Base-by-base conservation (phyloP, 805 yeast genomes). In the Saccharomycopsis fibuligera region DNA sequence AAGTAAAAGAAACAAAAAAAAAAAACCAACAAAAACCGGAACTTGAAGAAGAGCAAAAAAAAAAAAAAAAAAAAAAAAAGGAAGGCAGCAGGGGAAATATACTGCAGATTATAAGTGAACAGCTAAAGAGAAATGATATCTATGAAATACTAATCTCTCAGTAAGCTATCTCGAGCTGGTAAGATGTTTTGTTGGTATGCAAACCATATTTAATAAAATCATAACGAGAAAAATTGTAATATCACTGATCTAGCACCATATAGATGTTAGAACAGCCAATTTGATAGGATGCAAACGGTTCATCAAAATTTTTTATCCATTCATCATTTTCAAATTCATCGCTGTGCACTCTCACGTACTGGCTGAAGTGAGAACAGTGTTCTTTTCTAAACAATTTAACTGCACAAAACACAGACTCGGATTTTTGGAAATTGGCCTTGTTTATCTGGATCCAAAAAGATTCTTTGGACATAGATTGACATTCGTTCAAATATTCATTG, bases 211-310 rank as follows among this genome's bases (percentile, higher is more conserved):
- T n/a, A n/a, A n/a, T 29, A 29, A 29, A 29, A 12, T 29, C 31
- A 12, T 8, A 12, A 8, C 31, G 31, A 29, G 31, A 12, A 29
- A 29, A 29, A 29, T 29, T 12, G 31, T 12, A 33, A 9, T 9
- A 33, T 5, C 17, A 16, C 31, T 27, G 8, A 12, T 12, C 37
- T 10, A 10, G 14, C 19, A 33, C 6, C 37, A 33, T 9, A 19
- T 38, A 44, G 21, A 44, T 36, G 31, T 25, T 35, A 17, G 41
- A 35, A 44, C 47, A 44, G 8, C 40, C 47, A 29, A 44, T 35
- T 25, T 44, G 14, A 30, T 33, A 44, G 14, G 31, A 21, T 14
- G 17, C 23, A 22, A 44, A 44, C 5, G 27, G 14, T 8, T 19
- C 36, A 10, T 22, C 41, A 14, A 44, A n/a, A 9, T 35, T 17